A percentile compares a stretch with the other conserved stretches of the same genome.
Conservation (phyloP, 1,284 basidiomycete genomes). For the Ustilago xerochloae region DNA sequence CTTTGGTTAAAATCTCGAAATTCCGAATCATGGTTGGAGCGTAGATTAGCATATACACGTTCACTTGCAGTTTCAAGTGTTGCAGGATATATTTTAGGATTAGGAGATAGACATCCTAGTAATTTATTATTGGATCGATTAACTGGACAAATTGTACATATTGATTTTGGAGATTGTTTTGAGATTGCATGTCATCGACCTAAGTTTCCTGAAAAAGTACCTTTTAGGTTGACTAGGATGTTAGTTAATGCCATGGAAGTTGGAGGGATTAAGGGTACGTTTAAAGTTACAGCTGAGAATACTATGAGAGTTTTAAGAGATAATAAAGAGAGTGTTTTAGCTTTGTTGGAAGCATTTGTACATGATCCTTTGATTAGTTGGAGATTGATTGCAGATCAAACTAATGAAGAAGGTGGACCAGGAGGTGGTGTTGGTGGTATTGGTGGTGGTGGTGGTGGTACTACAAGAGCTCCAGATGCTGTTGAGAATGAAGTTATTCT, state of each 20-base stretch:
- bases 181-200: conserved; percentile 74
- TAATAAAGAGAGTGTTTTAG: conserved; percentile 98
- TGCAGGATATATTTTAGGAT: conserved; percentile 84
- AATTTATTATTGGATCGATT: conserved; percentile 92
- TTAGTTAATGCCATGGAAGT: conserved; percentile 99
- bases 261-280: conserved; percentile 93
- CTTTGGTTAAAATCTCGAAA: conserved; percentile 94
- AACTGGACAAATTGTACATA: conserved; percentile 95
- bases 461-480: conserved; percentile 63
- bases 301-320: conserved; percentile 95
- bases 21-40: conserved; percentile 97
- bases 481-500: conserved; percentile 53
- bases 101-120: conserved; percentile 98
- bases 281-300: conserved; percentile 94
- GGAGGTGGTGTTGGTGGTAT: too few relatives aligned
- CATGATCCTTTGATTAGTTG: conserved; percentile 75
- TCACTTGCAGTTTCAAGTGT: conserved; percentile 77
- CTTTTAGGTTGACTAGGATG: conserved; percentile 98
- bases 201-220: conserved; percentile 99
- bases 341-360: conserved; percentile 87
- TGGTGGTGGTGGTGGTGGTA: too few relatives aligned
- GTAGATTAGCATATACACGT: conserved; percentile 94
- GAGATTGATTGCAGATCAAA: conserved; percentile 69
- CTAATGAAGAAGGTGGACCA: conserved; percentile 40
- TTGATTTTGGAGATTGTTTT: conserved; percentile 81